Evolutionary conservation across 116 monocot genomes (phyloP).

Genomic region (Posidonia oceanica): DNA sequence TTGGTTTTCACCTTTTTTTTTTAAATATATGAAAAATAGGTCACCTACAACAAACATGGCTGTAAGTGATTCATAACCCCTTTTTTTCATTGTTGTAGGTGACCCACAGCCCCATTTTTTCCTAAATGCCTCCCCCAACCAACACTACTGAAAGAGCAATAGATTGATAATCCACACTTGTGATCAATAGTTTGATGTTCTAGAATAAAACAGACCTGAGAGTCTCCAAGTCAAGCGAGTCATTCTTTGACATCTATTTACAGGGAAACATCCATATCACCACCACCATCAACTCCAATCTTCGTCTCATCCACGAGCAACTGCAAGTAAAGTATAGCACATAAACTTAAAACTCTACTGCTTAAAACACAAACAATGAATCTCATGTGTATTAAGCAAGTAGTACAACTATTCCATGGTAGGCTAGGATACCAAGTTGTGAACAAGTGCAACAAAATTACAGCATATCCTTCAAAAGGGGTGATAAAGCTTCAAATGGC

Average conservation of each 20-base stretch:
- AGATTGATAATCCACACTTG: background rate
- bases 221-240: background rate
- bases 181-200: background rate
- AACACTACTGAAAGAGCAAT: no score
- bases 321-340: background rate
- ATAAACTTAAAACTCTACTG: no score
- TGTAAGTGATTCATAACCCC: no score
- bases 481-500: background rate
- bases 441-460: background rate
- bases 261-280: slow-evolving; percentile 2
- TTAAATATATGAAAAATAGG: no score
- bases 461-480: background rate
- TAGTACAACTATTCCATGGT: no score
- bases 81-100: no score
- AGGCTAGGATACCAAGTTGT: background rate
- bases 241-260: slow-evolving; percentile 6
- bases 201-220: background rate
- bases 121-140: no score
- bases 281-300: slow-evolving; percentile 3
- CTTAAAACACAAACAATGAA: no score
- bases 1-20: no score
- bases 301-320: slow-evolving; percentile 1
- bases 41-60: no score
- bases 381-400: no score
- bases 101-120: no score